phyloP scores from a whole-genome alignment of 2,329 filamentous ascomycete species.

The Malbranchea zuffiana region DNA sequence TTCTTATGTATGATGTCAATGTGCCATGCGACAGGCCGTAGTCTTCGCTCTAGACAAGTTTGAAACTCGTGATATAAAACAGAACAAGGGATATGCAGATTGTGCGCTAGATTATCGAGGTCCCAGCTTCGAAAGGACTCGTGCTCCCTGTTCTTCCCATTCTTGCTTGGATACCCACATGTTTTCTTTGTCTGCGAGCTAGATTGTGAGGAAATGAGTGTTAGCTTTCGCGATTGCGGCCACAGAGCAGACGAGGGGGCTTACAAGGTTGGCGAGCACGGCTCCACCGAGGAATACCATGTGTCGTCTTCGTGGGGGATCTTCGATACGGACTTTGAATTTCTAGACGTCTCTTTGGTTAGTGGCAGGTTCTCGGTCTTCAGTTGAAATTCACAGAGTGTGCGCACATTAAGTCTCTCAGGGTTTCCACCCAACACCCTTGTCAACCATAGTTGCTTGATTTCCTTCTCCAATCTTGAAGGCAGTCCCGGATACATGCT shows the following conservation, averaged over 20 bases:
- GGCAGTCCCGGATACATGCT: slow-evolving; percentile 98
- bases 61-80: too few species aligned
- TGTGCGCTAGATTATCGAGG: slow-evolving; percentile 51
- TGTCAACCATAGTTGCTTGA: slow-evolving; percentile 97
- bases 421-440: slow-evolving; percentile 82
- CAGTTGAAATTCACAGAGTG: background rate
- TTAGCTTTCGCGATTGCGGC: background rate
- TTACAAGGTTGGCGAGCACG: slow-evolving; percentile 82
- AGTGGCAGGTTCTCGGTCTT: background rate
- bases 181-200: slow-evolving; percentile 94
- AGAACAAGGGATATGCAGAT: too few species aligned
- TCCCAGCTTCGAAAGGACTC: slow-evolving; percentile 82
- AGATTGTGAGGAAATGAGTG: background rate
- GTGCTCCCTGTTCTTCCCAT: slow-evolving; percentile 85
- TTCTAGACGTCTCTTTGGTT: slow-evolving; percentile 46
- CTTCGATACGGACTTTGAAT: slow-evolving; percentile 99
- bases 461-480: slow-evolving; percentile 89
- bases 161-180: slow-evolving; percentile 99
- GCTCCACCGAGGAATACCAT: slow-evolving; percentile 99
- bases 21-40: too few species aligned
- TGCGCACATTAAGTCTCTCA: slow-evolving; percentile 62
- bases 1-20: too few species aligned
- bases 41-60: too few species aligned
- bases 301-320: slow-evolving; percentile 86
- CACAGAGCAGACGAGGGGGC: slow-evolving; percentile 17